Evolutionary conservation across 495 filamentous ascomycete species (phyloP).

Genomic region (Lophiotrema nucula): DNA sequence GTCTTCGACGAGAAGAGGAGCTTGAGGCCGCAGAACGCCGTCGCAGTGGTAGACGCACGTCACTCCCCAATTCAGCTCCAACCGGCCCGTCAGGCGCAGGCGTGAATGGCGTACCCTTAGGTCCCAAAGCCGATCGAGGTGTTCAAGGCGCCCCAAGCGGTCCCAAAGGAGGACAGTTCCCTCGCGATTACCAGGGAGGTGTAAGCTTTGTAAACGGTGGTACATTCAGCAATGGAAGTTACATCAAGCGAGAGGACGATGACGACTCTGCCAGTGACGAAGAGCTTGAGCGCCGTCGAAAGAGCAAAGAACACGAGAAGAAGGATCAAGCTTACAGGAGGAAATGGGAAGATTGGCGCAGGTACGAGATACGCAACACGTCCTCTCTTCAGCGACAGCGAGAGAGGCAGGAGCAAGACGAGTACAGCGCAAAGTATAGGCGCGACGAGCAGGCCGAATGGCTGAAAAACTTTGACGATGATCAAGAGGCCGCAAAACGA

Average conservation of each 20-base stretch:
- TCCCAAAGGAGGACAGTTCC: constrained; percentile 70
- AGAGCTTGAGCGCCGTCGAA: constrained; percentile 71
- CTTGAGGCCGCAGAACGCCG: constrained; percentile 83
- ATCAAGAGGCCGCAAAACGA: constrained; percentile 71
- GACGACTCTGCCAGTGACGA: constrained; percentile 85
- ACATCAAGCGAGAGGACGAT: constrained; percentile 72
- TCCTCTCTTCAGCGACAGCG: constrained; percentile 81
- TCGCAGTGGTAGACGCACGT: constrained; percentile 71
- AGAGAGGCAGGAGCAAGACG: constrained; percentile 77
- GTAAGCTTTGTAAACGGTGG: constrained; percentile 87
- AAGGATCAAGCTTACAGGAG: constrained; percentile 80
- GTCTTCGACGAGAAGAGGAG: constrained; percentile 83
- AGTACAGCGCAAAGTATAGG: constrained; percentile 38
- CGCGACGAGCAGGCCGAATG: constrained; percentile 71
- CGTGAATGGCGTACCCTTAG: constrained; percentile 81
- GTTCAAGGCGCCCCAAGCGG: constrained; percentile 78
- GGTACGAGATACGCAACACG: constrained; percentile 78
- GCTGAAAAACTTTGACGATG: constrained; percentile 84
- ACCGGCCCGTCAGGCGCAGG: constrained; percentile 65
- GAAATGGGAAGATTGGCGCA: constrained; percentile 84
- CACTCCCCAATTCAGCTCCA: constrained; percentile 64
- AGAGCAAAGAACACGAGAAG: constrained; percentile 68
- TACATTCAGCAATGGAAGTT: constrained; percentile 53
- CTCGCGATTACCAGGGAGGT: constrained; percentile 75
- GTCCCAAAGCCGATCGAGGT: constrained; percentile 65